Percentiles rank a stretch among this genome's conserved stretches.
Evolutionary conservation across 2,329 filamentous ascomycete species (phyloP).

Genomic region (Exophiala phaeomuriformis): DNA sequence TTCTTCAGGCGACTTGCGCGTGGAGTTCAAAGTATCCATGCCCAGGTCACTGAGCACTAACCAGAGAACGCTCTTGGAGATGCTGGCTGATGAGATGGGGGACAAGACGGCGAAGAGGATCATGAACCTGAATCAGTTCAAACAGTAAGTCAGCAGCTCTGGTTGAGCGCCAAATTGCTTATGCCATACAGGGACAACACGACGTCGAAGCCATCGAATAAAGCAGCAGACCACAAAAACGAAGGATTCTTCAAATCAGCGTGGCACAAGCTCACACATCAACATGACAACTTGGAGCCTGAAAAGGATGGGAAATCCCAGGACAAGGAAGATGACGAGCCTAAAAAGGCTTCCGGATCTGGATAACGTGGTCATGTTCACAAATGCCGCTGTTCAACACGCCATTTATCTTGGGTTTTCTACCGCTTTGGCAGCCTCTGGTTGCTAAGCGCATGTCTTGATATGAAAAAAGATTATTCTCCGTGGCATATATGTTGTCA

Average conservation of each 20-base stretch:
- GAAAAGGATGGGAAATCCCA: constrained; percentile 28
- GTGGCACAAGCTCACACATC: constrained; percentile 86
- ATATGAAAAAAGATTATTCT: background rate
- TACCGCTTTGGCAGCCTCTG: constrained; percentile 22
- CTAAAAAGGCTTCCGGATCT: constrained; percentile 37
- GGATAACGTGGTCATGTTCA: constrained; percentile 26
- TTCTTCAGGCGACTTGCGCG: constrained; percentile 71
- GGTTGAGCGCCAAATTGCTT: constrained; percentile 5
- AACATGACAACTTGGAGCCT: constrained; percentile 39
- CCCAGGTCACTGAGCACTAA: constrained; percentile 89
- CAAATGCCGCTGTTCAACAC: background rate
- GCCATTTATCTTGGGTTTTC: constrained; percentile 9
- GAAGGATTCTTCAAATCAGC: constrained; percentile 89
- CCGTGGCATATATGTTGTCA: background rate
- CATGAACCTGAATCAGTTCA: constrained; percentile 67
- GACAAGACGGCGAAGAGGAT: constrained; percentile 86
- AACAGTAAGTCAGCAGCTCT: constrained; percentile 39
- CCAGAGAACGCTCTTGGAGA: constrained; percentile 86
- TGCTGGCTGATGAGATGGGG: constrained; percentile 91
- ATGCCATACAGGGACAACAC: constrained; percentile 14
- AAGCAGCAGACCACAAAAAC: constrained; percentile 53
- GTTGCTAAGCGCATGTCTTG: background rate
- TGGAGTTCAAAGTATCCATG: constrained; percentile 93
- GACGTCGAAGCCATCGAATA: constrained; percentile 23
- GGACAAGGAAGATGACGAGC: constrained; percentile 30